A percentile compares a stretch with the other conserved stretches of the same genome.
These are phyloP conservation scores for Fomitopsis palustris DNA, from an alignment of 1,284 basidiomycete genomes.

Conservation along the genomic window DNA sequence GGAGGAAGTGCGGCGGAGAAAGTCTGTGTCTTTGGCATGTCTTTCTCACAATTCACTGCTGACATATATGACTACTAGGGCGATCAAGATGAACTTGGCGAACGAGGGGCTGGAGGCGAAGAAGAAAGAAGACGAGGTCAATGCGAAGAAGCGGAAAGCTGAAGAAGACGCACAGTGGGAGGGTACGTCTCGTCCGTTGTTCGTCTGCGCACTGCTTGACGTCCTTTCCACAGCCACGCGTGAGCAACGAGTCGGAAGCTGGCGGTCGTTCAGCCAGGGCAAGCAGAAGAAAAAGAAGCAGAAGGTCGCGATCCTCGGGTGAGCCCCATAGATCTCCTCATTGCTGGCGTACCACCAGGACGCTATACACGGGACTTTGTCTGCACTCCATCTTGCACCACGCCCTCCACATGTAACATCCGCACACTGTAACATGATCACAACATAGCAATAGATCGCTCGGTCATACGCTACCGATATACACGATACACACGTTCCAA, in stretches of 20 bases:
- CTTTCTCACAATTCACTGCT: not conserved
- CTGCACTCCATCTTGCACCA: not conserved
- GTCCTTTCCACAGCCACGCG: constrained; percentile 50
- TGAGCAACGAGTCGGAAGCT: constrained; percentile 79
- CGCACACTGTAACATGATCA: constrained; percentile 1
- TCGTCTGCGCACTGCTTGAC: not conserved
- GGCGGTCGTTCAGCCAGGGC: constrained; percentile 60
- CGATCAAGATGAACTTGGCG: constrained; percentile 81
- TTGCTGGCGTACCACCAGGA: not conserved
- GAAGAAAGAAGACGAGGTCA: constrained; percentile 81
- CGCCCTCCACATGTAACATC: not conserved
- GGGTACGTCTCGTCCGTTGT: constrained; percentile 42
- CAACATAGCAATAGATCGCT: not conserved
- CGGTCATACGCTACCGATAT: not conserved
- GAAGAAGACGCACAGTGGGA: constrained; percentile 83
- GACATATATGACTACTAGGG: constrained; percentile 38
- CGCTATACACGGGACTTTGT: not conserved
- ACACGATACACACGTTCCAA: not conserved
- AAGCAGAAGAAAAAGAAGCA: constrained; percentile 73
- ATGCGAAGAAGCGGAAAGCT: constrained; percentile 70
- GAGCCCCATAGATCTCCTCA: constrained; percentile 14
- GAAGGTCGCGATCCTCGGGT: constrained; percentile 67
- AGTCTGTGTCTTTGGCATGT: constrained; percentile 42
- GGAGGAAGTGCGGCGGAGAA: constrained; percentile 74
- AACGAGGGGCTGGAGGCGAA: constrained; percentile 82